A percentile compares a stretch with the other conserved stretches of the same genome.
Evolutionary conservation across 2,329 filamentous ascomycete species (phyloP).

Genomic region (Camptophora hylomeconis): DNA sequence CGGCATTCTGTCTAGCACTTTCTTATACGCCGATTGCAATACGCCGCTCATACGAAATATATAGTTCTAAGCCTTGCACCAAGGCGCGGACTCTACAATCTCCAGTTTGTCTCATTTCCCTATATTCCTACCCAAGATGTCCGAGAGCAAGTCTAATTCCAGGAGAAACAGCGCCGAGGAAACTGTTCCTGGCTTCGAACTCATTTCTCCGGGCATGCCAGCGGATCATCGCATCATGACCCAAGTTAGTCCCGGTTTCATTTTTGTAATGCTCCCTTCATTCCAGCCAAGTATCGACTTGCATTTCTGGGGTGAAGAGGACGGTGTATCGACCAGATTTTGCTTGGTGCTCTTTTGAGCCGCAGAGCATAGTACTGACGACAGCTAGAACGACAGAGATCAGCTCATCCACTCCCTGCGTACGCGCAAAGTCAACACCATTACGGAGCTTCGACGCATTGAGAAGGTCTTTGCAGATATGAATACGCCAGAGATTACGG

Average conservation of each 20-base stretch:
- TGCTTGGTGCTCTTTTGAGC: too few species aligned
- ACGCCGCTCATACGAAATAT: too few species aligned
- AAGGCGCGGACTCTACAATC: too few species aligned
- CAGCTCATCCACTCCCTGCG: constrained; percentile 51
- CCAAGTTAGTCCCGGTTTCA: constrained; percentile 19
- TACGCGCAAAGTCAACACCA: constrained; percentile 58
- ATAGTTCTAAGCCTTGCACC: too few species aligned
- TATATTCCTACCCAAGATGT: not conserved
- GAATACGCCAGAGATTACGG: constrained; percentile 45
- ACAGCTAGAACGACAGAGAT: constrained; percentile 30
- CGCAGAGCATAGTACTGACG: constrained; percentile 4
- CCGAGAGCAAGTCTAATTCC: not conserved
- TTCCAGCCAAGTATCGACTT: not conserved
- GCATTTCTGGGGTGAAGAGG: too few species aligned
- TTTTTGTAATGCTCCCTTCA: constrained; percentile 19
- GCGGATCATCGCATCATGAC: constrained; percentile 16
- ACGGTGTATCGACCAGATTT: not conserved
- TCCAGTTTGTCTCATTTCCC: too few species aligned
- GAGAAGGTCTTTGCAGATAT: constrained; percentile 51
- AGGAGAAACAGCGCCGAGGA: not conserved
- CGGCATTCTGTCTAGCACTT: too few species aligned
- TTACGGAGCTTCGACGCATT: constrained; percentile 58
- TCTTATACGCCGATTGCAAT: too few species aligned
- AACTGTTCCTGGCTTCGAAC: constrained; percentile 4
- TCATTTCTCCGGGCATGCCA: constrained; percentile 16